Percentiles rank a stretch among this genome's conserved stretches.
phyloP scores from a whole-genome alignment of 2,329 filamentous ascomycete genomes.

The Botrytis fragariae region DNA sequence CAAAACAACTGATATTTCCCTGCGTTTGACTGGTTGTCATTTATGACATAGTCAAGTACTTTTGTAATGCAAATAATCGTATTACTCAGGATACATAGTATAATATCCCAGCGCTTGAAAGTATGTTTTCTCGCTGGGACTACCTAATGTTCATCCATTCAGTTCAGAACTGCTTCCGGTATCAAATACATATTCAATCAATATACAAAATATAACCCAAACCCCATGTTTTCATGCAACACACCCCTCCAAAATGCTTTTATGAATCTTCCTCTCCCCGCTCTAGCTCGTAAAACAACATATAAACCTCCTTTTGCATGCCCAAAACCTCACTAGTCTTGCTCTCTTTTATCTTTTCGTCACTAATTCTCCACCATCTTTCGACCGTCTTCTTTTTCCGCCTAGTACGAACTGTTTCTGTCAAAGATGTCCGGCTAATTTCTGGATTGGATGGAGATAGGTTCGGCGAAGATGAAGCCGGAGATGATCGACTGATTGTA shows the following conservation, averaged over 20 bases:
- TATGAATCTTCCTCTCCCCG: slow-evolving; percentile 28
- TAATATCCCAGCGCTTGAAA: background rate
- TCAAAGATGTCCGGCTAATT: slow-evolving; percentile 17
- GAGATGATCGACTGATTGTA: slow-evolving; percentile 23
- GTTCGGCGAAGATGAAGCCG: slow-evolving; percentile 21
- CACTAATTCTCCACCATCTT: slow-evolving; percentile 96
- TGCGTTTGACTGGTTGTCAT: background rate
- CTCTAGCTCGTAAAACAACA: slow-evolving; percentile 89
- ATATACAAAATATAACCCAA: slow-evolving; percentile 5
- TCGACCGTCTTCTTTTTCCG: slow-evolving; percentile 64
- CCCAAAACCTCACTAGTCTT: slow-evolving; percentile 87
- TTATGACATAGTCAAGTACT: background rate
- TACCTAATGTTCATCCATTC: background rate
- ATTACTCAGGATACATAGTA: background rate
- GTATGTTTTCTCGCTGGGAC: background rate
- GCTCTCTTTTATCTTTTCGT: slow-evolving; percentile 93
- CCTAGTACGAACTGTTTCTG: slow-evolving; percentile 40
- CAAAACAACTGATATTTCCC: background rate
- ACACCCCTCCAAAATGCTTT: background rate
- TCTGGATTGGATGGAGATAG: slow-evolving; percentile 13
- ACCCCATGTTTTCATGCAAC: background rate
- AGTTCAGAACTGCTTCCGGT: background rate
- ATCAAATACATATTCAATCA: slow-evolving; percentile 15
- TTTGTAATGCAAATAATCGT: background rate
- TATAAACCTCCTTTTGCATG: slow-evolving; percentile 94